These are phyloP conservation scores for Aspergillus leporis DNA, from an alignment of 495 filamentous ascomycete genomes.

Conservation along the genomic window DNA sequence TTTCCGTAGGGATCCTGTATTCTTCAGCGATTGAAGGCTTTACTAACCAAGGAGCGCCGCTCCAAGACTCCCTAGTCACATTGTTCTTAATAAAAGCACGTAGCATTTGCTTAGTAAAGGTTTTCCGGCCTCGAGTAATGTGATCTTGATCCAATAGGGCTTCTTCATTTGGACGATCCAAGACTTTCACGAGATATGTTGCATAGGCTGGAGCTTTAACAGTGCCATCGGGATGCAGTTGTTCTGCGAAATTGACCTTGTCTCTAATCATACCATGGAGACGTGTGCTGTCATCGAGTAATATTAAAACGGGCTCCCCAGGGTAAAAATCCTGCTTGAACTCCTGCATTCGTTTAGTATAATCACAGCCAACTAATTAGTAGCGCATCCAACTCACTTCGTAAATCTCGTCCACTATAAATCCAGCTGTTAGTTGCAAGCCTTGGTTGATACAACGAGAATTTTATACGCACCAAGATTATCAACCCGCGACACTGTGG, in stretches of 20 bases:
- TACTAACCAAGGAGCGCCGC: slow-evolving; percentile 91
- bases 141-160: slow-evolving; percentile 77
- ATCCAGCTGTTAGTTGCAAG: slow-evolving; percentile 26
- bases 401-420: slow-evolving; percentile 64
- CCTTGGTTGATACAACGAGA: not conserved
- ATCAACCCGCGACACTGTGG: slow-evolving; percentile 87
- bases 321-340: slow-evolving; percentile 95
- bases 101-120: slow-evolving; percentile 93
- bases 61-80: slow-evolving; percentile 87
- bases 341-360: slow-evolving; percentile 59
- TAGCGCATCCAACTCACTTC: slow-evolving; percentile 48
- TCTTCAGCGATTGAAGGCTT: slow-evolving; percentile 80
- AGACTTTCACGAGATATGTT: slow-evolving; percentile 76
- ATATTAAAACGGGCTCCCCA: slow-evolving; percentile 78
- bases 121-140: slow-evolving; percentile 83
- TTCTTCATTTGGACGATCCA: slow-evolving; percentile 69
- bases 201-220: slow-evolving; percentile 65
- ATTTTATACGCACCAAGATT: slow-evolving; percentile 65
- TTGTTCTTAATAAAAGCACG: slow-evolving; percentile 95
- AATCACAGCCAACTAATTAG: not conserved
- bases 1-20: slow-evolving; percentile 79
- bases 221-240: slow-evolving; percentile 62
- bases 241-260: slow-evolving; percentile 74
- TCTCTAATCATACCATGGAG: slow-evolving; percentile 79
- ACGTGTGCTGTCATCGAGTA: slow-evolving; percentile 68